These are phyloP conservation scores for Teratosphaeria epicoccoides DNA, from an alignment of 2,329 filamentous ascomycete genomes.

Conservation along the genomic window DNA sequence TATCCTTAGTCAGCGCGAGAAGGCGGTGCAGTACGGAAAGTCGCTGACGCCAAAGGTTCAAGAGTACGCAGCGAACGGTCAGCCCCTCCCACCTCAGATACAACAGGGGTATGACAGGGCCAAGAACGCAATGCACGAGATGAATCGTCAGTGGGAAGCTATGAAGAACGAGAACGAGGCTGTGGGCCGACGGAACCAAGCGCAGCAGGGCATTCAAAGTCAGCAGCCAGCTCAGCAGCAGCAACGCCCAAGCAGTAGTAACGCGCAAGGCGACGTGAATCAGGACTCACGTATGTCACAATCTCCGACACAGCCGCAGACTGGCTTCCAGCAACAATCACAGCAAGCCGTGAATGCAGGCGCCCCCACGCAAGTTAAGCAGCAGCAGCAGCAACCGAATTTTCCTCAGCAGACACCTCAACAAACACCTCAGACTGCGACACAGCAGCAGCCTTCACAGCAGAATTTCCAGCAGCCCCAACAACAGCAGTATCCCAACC, in stretches of 20 bases:
- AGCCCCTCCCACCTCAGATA: slow-evolving; percentile 1
- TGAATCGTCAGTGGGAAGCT: slow-evolving; percentile 1
- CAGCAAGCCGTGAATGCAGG: slow-evolving; percentile 7
- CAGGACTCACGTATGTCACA: background rate
- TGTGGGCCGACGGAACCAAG: slow-evolving; percentile 1
- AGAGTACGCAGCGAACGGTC: background rate
- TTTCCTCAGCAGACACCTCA: slow-evolving; percentile 23
- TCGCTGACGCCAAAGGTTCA: background rate
- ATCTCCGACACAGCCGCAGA: background rate
- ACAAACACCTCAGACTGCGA: slow-evolving; percentile 14
- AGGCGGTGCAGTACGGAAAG: slow-evolving; percentile 1
- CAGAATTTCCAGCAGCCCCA: slow-evolving; percentile 13
- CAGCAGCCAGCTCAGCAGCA: slow-evolving; percentile 4
- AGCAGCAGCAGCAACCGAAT: slow-evolving; percentile 18
- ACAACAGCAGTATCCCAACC: slow-evolving; percentile 9
- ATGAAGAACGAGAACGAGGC: slow-evolving; percentile 8
- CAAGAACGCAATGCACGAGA: slow-evolving; percentile 2
- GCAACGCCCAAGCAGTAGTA: slow-evolving; percentile 1
- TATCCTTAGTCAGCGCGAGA: slow-evolving; percentile 1
- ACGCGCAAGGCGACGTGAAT: slow-evolving; percentile 4
- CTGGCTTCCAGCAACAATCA: slow-evolving; percentile 11
- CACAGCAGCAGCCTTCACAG: slow-evolving; percentile 22
- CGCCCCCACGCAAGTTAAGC: slow-evolving; percentile 13
- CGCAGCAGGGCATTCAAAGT: slow-evolving; percentile 7
- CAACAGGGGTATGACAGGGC: slow-evolving; percentile 1